Evolutionary conservation across 2,329 filamentous ascomycete species (phyloP).

Genomic region (Monosporascus sp.): DNA sequence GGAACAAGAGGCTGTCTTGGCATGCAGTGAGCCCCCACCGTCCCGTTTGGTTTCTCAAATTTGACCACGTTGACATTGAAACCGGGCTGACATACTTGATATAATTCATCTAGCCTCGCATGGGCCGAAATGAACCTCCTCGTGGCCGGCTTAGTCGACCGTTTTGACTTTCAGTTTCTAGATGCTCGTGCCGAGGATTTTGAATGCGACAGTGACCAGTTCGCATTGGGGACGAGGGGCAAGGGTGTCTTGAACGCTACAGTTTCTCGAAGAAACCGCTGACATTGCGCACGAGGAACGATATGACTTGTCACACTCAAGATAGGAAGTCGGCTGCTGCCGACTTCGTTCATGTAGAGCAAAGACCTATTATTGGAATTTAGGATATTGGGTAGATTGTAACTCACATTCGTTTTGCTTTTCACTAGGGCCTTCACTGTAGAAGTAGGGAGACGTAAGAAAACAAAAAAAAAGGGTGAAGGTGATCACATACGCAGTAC

Average conservation of each 20-base stretch:
- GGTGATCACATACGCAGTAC: too few species aligned
- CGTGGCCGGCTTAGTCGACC: background rate
- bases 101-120: background rate
- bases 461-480: too few species aligned
- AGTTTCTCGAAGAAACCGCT: too few species aligned
- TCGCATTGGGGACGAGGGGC: background rate
- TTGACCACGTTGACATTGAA: background rate
- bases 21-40: constrained; percentile 13
- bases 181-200: background rate
- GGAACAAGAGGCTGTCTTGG: constrained; percentile 15
- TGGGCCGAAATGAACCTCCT: constrained; percentile 1
- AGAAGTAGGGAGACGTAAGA: too few species aligned
- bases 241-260: background rate
- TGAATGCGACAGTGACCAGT: background rate
- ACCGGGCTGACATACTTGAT: background rate
- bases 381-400: too few species aligned
- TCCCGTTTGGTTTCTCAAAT: background rate
- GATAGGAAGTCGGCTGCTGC: too few species aligned
- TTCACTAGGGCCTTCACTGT: too few species aligned
- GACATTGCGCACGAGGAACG: too few species aligned
- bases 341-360: too few species aligned
- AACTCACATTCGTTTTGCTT: too few species aligned
- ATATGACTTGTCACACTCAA: too few species aligned
- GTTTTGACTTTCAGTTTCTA: background rate
- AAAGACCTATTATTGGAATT: too few species aligned